A percentile compares a stretch with the other conserved stretches of the same genome.
Evolutionary conservation across 495 filamentous ascomycete genomes (phyloP).

Genomic region (Neurospora tetraspora): DNA sequence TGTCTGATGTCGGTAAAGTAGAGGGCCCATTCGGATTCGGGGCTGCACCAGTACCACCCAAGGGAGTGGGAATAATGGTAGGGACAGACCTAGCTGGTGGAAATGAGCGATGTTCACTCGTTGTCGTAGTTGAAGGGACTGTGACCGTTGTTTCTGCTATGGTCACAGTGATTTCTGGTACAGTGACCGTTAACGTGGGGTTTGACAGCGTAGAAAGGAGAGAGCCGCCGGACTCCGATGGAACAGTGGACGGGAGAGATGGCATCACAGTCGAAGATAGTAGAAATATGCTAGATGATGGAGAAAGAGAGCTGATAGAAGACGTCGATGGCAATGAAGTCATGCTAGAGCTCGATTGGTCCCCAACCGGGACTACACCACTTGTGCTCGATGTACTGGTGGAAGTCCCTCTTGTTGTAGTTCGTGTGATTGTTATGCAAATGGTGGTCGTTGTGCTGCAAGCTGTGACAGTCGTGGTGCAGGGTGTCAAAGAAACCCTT

Average conservation of each 20-base stretch:
- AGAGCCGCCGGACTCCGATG: background rate
- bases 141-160: background rate
- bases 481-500: slow-evolving; percentile 5
- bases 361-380: background rate
- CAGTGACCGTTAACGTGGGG: background rate
- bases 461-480: slow-evolving; percentile 11
- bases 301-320: background rate
- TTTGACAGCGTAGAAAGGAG: background rate
- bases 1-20: background rate
- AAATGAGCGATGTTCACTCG: background rate
- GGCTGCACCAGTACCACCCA: background rate
- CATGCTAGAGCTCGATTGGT: background rate
- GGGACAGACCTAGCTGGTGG: background rate
- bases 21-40: background rate
- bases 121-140: background rate
- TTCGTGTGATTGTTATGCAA: slow-evolving; percentile 5
- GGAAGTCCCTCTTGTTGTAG: background rate
- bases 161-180: background rate
- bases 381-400: background rate
- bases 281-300: background rate
- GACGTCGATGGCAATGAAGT: background rate
- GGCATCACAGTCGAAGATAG: background rate
- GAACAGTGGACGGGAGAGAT: background rate
- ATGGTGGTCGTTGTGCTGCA: slow-evolving; percentile 10
- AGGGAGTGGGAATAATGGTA: background rate